Conservation (phyloP, 208 protist species). For the Trypanosomatidae sp. region DNA sequence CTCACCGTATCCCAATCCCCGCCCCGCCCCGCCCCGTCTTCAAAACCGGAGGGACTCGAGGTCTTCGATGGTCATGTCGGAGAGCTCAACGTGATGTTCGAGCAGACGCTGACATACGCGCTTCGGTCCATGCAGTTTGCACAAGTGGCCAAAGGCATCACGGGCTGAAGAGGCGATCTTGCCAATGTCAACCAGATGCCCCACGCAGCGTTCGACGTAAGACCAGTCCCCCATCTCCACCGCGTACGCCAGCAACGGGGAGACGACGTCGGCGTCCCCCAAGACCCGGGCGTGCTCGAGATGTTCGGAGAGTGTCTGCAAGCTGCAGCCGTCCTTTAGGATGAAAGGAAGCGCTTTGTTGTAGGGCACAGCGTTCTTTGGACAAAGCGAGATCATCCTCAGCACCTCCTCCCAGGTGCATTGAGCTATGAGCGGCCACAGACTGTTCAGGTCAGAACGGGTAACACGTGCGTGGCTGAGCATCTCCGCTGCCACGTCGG, state of each 20-base stretch:
- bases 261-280: constrained; percentile 83
- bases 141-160: constrained; percentile 70
- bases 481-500: constrained; percentile 83
- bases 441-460: constrained; percentile 45
- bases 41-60: constrained; percentile 78
- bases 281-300: constrained; percentile 86
- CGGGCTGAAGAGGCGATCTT: constrained; percentile 66
- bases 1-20: not conserved
- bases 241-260: constrained; percentile 77
- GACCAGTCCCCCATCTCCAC: constrained; percentile 72
- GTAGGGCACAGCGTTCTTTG: constrained; percentile 84
- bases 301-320: constrained; percentile 82
- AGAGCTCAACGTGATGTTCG: constrained; percentile 63
- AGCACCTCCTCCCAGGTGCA: constrained; percentile 84
- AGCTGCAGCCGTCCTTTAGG: constrained; percentile 71
- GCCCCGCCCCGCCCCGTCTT: constrained; percentile 3
- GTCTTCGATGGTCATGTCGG: constrained; percentile 68
- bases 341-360: constrained; percentile 67
- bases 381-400: constrained; percentile 78
- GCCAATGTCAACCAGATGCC: constrained; percentile 86
- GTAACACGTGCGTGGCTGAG: constrained; percentile 67
- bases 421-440: constrained; percentile 83
- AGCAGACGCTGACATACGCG: constrained; percentile 55
- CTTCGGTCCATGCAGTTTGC: constrained; percentile 64
- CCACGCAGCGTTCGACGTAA: constrained; percentile 77